These are phyloP conservation scores for Suillus plorans DNA, from an alignment of 768 basidiomycete species.

Conservation along the genomic window DNA sequence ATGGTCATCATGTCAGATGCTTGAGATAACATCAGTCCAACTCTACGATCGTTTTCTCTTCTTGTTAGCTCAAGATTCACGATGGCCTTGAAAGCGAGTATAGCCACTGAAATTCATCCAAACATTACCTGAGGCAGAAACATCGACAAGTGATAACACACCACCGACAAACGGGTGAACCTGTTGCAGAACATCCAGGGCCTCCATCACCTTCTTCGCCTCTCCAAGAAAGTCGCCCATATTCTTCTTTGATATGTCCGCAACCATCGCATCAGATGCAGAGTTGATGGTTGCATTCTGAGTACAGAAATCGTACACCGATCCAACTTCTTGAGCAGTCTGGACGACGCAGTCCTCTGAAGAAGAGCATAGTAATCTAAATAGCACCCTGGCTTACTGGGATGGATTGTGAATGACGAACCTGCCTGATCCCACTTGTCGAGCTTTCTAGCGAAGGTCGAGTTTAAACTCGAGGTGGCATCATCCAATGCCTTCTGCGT, in stretches of 20 bases:
- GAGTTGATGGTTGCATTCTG: slow-evolving; percentile 6
- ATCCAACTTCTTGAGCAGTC: neutral
- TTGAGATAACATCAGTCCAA: slow-evolving; percentile 43
- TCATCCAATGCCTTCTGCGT: neutral
- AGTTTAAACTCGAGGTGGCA: neutral
- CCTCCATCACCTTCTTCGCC: slow-evolving; percentile 22
- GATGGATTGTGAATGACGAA: neutral
- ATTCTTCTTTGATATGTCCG: slow-evolving; percentile 2
- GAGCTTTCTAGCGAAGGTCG: neutral
- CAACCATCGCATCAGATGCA: neutral
- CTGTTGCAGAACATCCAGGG: slow-evolving; percentile 26
- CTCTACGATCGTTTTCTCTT: slow-evolving; percentile 51
- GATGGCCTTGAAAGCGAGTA: slow-evolving; percentile 50
- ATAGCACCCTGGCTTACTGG: no score
- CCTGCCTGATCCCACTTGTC: neutral
- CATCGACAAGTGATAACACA: slow-evolving; percentile 7
- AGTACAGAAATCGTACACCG: neutral
- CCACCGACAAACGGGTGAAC: slow-evolving; percentile 29
- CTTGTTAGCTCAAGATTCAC: slow-evolving; percentile 48
- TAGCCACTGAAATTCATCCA: slow-evolving; percentile 37
- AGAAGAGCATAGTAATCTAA: neutral
- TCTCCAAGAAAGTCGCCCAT: slow-evolving; percentile 21
- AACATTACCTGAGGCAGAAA: neutral
- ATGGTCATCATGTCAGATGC: slow-evolving; percentile 51
- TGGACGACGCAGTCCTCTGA: neutral